Base-by-base conservation (phyloP, 495 filamentous ascomycete genomes). In the Geoglossum glabrum region DNA sequence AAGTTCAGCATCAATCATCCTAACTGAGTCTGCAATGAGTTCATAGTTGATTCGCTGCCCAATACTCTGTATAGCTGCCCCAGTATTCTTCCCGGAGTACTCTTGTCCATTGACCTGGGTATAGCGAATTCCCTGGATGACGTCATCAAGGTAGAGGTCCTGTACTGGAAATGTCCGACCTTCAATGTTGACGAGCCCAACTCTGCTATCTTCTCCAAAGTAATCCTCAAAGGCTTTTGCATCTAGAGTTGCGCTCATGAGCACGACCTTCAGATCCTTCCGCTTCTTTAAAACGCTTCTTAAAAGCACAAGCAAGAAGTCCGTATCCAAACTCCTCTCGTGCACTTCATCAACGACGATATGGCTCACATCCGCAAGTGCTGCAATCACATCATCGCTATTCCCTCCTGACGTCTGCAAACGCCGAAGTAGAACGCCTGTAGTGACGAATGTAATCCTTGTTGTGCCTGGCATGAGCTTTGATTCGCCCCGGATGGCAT, bases 181-280 rank as follows among this genome's bases (percentile, higher is more conserved):
- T 47, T 83, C 74, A 58, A 98, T 96, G 66, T 92, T 84, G 13
- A 97, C 81, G 57, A 79, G 59, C 1, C 83, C 85, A 57, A 96
- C 89, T 13, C 72, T 73, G 28, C 79, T 73, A 21, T 76, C 73
- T 10, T 76, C 77, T 15, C 77, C 78, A 67, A 98, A 97, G 68
- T 98, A 98, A 36, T 76, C 71, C 58, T 80, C 80, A 68, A 97
- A 98, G 4, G 90, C 79, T 2, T 79, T 75, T 10, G 93, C 90
- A 69, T 98, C 92, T 2, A 98, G 79, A 7, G 92, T 98, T 13
- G 92, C 92, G 67, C 87, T 94, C 93, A 98, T 98, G n/a, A 98
- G 73, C 38, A 98, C 82, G 43, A 98, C 80, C 69, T 88, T 95
- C 8, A 98, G 71, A 60, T 97, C 88, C 59, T 81, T 81, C 52